Evolutionary conservation across 2,329 filamentous ascomycete species (phyloP), one percentile per base, ranked within the genome.

Genomic region (Mycosphaerella arachidis): DNA sequence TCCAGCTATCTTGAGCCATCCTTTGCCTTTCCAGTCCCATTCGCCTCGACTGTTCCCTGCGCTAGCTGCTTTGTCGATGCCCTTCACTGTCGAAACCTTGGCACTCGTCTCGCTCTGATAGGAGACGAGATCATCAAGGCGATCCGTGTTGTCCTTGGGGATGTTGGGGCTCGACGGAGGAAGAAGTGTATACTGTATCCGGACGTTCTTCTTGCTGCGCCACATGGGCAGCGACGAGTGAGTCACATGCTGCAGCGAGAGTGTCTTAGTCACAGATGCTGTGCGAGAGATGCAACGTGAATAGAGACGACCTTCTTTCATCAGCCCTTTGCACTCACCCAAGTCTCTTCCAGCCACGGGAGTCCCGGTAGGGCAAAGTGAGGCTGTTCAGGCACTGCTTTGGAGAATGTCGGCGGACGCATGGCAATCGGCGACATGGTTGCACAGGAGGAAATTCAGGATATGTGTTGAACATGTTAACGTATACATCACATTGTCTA

Each of bases 181-280:
- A 8, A 89, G 79, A 0, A 81, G 73, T 9, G 76, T 83, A 79
- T 95, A 95, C 35, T 85, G 88, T 72, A 95, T 93, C 68, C 83
- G 82, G 13, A 95, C 90, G 75, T 94, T 94, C 72, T 86, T 87
- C 56, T 89, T 87, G 51, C 84, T 82, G 67, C 86, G 86, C 91
- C 91, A 95, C 88, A 94, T 92, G 63, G 83, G 77, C 10, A 92
- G 84, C 5, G 88, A 90, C 4, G 86, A 89, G 76, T 91, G 87
- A 10, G 88, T 90, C 58, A 92, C 87, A 67, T 83, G 77, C 50
- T 43, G 18, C 40, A 8, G 12, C 3, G 16, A 16, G 3, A 16
- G 8, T 43, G 40, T 43, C 40, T 43, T 8, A 43, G 40, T 8
- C 7, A 18, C 18, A 3, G 40, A n/a, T n/a, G 40, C 16, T 6